Percentiles rank a stretch among this genome's conserved stretches.
These are phyloP conservation scores for Petunia axillaris DNA, from an alignment of 257 asterid species.

Conservation along the genomic window DNA sequence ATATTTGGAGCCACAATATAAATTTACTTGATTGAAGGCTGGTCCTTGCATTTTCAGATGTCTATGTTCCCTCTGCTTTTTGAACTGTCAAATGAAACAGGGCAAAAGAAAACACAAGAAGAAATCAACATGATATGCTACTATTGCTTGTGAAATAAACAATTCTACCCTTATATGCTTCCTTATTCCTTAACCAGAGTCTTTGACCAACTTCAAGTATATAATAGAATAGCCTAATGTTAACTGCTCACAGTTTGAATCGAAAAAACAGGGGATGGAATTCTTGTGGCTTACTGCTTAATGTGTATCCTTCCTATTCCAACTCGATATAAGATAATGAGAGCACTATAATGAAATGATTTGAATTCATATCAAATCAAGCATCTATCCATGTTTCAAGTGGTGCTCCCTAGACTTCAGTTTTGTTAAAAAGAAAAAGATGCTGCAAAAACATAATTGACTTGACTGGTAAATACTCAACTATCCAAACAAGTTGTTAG, in stretches of 20 bases:
- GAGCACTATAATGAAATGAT: neutral
- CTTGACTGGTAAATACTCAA: neutral
- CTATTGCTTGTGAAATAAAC: neutral
- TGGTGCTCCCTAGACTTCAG: neutral
- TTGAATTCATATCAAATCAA: neutral
- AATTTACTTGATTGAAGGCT: neutral
- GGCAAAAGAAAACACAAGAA: neutral
- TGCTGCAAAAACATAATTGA: neutral
- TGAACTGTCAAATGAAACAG: neutral
- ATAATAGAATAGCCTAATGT: no score
- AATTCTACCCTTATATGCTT: no score
- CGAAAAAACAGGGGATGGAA: neutral
- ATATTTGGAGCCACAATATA: slow-evolving; percentile 18
- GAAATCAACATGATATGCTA: neutral
- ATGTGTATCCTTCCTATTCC: no score
- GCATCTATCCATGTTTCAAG: neutral
- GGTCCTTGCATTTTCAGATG: neutral
- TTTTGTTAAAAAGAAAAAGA: no score
- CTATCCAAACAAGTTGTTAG: no score
- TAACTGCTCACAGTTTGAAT: neutral
- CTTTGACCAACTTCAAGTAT: neutral
- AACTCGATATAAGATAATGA: no score
- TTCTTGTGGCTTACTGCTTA: neutral
- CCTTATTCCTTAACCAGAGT: no score
- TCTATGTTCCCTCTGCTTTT: neutral